phyloP scores from a whole-genome alignment of 2,329 filamentous ascomycete genomes.

The Conoideocrella luteorostrata region DNA sequence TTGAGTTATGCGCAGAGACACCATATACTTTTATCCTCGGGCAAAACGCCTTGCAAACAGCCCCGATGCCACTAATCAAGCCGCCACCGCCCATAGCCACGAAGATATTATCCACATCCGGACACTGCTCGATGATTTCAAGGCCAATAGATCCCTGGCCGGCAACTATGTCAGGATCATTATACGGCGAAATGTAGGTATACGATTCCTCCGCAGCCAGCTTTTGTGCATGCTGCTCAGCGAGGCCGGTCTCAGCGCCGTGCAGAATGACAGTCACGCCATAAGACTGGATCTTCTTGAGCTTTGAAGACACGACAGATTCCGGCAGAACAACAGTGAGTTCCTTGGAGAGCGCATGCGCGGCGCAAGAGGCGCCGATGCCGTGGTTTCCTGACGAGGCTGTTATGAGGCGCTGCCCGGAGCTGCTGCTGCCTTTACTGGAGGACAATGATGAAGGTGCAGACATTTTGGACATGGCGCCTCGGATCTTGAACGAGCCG shows the following conservation, averaged over 20 bases:
- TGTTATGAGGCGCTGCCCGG: slow-evolving; percentile 12
- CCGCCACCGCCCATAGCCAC: slow-evolving; percentile 19
- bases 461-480: slow-evolving; percentile 20
- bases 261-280: slow-evolving; percentile 16
- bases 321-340: slow-evolving; percentile 17
- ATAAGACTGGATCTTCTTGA: slow-evolving; percentile 16
- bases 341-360: slow-evolving; percentile 6
- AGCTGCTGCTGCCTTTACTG: not conserved
- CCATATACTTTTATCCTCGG: slow-evolving; percentile 15
- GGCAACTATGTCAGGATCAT: slow-evolving; percentile 15
- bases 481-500: slow-evolving; percentile 19
- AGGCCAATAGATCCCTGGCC: slow-evolving; percentile 15
- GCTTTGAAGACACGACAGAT: slow-evolving; percentile 14
- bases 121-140: slow-evolving; percentile 17
- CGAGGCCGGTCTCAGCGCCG: slow-evolving; percentile 15
- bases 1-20: slow-evolving; percentile 16
- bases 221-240: slow-evolving; percentile 17
- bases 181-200: slow-evolving; percentile 19
- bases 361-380: slow-evolving; percentile 15
- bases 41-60: slow-evolving; percentile 18
- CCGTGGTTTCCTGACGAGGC: slow-evolving; percentile 18
- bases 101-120: slow-evolving; percentile 16
- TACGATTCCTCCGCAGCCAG: slow-evolving; percentile 15
- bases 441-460: not conserved
- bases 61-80: slow-evolving; percentile 17